Conservation (phyloP, 129 eudicot genomes). For the Scalesia atractyloides region DNA sequence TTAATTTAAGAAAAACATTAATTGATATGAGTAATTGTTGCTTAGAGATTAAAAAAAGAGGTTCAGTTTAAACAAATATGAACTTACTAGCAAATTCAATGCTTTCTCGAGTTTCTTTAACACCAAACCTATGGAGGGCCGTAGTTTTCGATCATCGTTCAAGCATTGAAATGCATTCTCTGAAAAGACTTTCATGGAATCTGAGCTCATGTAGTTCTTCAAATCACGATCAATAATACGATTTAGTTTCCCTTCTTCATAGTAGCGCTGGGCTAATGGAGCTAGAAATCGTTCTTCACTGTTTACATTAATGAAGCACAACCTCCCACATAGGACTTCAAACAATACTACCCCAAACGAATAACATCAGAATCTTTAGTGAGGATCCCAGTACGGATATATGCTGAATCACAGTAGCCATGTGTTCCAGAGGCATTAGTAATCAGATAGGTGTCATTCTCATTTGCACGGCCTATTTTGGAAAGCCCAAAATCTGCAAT, state of each 20-base stretch:
- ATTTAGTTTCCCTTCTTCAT: not conserved
- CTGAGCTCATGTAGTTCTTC: not conserved
- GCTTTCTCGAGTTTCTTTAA: not conserved
- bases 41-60: too few species aligned
- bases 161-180: conserved; percentile 4
- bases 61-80: not conserved
- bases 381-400: not conserved
- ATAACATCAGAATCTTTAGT: conserved; percentile 7
- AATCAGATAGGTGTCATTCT: not conserved
- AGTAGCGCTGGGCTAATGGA: not conserved
- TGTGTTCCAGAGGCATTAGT: conserved; percentile 4
- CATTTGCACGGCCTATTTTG: conserved; percentile 15
- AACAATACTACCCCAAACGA: not conserved
- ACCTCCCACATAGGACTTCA: conserved; percentile 12
- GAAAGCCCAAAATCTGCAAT: conserved; percentile 14
- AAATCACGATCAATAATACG: not conserved
- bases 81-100: not conserved
- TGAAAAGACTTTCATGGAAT: not conserved
- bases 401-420: conserved; percentile 11
- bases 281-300: not conserved
- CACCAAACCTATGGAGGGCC: not conserved
- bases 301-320: not conserved
- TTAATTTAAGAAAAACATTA: not conserved
- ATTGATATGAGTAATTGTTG: not conserved
- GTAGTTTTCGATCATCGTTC: not conserved